These are phyloP conservation scores for Aspergillus brasiliensis DNA, from an alignment of 2,329 filamentous ascomycete genomes.

Conservation along the genomic window DNA sequence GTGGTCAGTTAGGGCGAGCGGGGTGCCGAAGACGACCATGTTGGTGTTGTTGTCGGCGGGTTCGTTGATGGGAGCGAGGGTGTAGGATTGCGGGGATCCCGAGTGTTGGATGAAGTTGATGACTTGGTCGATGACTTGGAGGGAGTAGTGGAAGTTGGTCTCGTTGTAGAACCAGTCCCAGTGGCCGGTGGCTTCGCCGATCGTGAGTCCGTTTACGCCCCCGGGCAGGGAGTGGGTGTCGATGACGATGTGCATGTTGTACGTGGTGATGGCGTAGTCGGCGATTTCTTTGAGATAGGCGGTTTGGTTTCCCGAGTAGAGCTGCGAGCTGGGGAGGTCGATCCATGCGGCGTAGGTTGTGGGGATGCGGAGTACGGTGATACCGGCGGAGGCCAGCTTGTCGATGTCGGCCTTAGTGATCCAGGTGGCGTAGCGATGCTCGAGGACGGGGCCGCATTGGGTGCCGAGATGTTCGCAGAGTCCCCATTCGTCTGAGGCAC, in stretches of 20 bases:
- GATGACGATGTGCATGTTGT: conserved; percentile 30
- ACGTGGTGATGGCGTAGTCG: conserved; percentile 23
- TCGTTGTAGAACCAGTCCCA: conserved; percentile 30
- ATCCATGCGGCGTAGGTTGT: conserved; percentile 25
- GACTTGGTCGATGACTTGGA: conserved; percentile 23
- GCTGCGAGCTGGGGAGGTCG: conserved; percentile 25
- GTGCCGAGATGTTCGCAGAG: conserved; percentile 16
- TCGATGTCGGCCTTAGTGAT: conserved; percentile 19
- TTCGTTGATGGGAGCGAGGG: conserved; percentile 31
- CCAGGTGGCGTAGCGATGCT: conserved; percentile 22
- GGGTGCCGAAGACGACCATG: conserved; percentile 27
- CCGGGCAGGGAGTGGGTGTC: conserved; percentile 32
- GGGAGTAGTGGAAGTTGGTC: conserved; percentile 26
- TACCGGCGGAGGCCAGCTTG: conserved; percentile 13
- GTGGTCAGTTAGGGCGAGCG: conserved; percentile 23
- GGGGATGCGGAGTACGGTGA: conserved; percentile 20
- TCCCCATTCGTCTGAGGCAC: conserved; percentile 29
- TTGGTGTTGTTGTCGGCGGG: conserved; percentile 25
- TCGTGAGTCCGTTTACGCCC: conserved; percentile 28
- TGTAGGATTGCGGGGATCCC: conserved; percentile 22
- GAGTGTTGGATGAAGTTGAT: conserved; percentile 24
- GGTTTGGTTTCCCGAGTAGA: conserved; percentile 28
- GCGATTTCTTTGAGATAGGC: conserved; percentile 24
- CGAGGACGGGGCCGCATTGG: conserved; percentile 16
- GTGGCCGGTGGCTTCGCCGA: conserved; percentile 27